These are phyloP conservation scores for Phytophthora hybrid DNA, from an alignment of 352 stramenopile species.

Conservation along the genomic window DNA sequence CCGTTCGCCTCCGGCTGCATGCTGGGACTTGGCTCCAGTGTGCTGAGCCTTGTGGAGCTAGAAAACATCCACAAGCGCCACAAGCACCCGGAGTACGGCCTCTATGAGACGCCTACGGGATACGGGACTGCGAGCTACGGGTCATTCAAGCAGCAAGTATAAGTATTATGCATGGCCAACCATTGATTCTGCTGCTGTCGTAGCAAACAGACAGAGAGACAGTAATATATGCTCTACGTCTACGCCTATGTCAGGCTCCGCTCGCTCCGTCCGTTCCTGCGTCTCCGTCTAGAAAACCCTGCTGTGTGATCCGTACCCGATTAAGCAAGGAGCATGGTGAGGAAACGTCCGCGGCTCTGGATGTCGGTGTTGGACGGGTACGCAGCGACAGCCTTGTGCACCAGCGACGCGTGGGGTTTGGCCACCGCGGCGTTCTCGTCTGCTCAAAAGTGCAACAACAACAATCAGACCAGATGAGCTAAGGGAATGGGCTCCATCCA, in stretches of 20 bases:
- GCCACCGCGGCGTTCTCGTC: slow-evolving; percentile 67
- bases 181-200: slow-evolving; percentile 24
- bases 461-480: background rate
- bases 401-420: slow-evolving; percentile 52
- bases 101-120: slow-evolving; percentile 55
- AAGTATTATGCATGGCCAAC: slow-evolving; percentile 32
- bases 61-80: slow-evolving; percentile 82
- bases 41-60: slow-evolving; percentile 80
- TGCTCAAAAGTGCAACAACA: slow-evolving; percentile 22
- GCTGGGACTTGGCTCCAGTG: slow-evolving; percentile 65
- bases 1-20: slow-evolving; percentile 78
- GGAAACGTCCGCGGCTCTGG: slow-evolving; percentile 71
- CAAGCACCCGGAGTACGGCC: slow-evolving; percentile 84
- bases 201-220: slow-evolving; percentile 31
- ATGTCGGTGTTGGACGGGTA: slow-evolving; percentile 70
- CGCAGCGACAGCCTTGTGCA: slow-evolving; percentile 53
- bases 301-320: background rate
- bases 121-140: slow-evolving; percentile 50
- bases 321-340: slow-evolving; percentile 62
- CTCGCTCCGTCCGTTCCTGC: slow-evolving; percentile 10
- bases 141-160: slow-evolving; percentile 50
- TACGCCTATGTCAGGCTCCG: slow-evolving; percentile 22
- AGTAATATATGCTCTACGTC: slow-evolving; percentile 45
- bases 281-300: slow-evolving; percentile 1
- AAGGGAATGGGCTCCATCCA: background rate